These are phyloP conservation scores for Boletus vermiculosoides DNA, from an alignment of 768 basidiomycete species.

Conservation along the genomic window DNA sequence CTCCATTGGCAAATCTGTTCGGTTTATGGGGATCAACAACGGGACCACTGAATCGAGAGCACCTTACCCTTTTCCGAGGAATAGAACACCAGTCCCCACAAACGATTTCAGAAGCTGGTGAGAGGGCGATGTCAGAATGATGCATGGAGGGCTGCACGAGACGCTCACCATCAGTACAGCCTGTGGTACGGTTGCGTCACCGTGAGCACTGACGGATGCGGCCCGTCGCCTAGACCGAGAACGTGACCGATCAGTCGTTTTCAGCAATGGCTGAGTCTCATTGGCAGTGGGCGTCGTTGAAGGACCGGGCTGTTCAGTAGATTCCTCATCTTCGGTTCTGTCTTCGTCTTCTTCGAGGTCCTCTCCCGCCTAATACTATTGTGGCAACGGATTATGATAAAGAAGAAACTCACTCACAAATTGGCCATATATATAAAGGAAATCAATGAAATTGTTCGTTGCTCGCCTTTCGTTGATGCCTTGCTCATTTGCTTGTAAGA, in stretches of 20 bases:
- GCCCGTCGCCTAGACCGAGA: constrained; percentile 56
- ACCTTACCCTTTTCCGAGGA: constrained; percentile 86
- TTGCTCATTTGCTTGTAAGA: constrained; percentile 67
- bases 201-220: constrained; percentile 59
- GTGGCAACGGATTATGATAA: background rate
- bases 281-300: constrained; percentile 13
- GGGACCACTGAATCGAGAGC: background rate
- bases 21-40: constrained; percentile 5
- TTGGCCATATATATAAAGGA: constrained; percentile 92
- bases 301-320: constrained; percentile 28
- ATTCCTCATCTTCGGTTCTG: constrained; percentile 56
- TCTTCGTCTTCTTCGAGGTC: constrained; percentile 87
- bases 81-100: constrained; percentile 92
- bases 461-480: constrained; percentile 61
- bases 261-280: constrained; percentile 61
- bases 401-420: constrained; percentile 60
- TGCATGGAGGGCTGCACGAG: background rate
- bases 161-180: constrained; percentile 84
- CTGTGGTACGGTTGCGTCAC: constrained; percentile 88
- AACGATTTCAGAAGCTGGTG: constrained; percentile 85
- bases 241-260: constrained; percentile 37
- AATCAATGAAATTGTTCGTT: constrained; percentile 88
- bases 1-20: constrained; percentile 89
- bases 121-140: background rate
- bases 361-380: constrained; percentile 70